Conservation (phyloP, 2,329 filamentous ascomycete genomes). For the Gnomoniopsis smithogilvyi region DNA sequence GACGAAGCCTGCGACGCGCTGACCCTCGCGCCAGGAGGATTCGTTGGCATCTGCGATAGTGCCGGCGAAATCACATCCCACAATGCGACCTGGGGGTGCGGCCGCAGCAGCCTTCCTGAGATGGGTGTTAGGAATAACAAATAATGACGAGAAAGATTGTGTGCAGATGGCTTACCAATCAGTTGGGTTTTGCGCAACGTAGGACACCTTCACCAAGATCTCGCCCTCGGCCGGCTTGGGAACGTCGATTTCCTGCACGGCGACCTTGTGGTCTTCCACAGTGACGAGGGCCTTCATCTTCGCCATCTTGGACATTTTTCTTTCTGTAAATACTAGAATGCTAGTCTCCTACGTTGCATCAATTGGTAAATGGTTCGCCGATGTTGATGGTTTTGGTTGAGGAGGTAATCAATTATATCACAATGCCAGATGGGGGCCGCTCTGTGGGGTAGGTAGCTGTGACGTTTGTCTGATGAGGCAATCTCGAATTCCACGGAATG, state of each 20-base stretch:
- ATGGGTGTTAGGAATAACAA: neutral
- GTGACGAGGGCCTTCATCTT: conserved; percentile 37
- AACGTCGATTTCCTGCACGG: conserved; percentile 27
- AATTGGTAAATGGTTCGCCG: neutral
- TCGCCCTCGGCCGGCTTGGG: conserved; percentile 29
- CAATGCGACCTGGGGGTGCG: conserved; percentile 23
- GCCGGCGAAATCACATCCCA: conserved; percentile 34
- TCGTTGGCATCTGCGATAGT: conserved; percentile 27
- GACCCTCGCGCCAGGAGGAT: conserved; percentile 27
- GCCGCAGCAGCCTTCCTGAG: conserved; percentile 21
- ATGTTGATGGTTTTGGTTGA: neutral
- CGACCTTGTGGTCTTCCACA: conserved; percentile 25
- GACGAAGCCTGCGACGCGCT: conserved; percentile 33
- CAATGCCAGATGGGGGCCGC: too few species aligned
- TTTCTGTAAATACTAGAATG: neutral
- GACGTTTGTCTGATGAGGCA: too few species aligned
- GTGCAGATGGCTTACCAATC: conserved; percentile 24
- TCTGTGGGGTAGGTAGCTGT: too few species aligned
- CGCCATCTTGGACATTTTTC: conserved; percentile 5
- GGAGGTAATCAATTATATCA: neutral
- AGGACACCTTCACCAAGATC: conserved; percentile 30
- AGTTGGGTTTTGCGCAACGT: conserved; percentile 32
- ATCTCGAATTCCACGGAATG: too few species aligned
- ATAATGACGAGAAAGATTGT: neutral
- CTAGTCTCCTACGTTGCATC: neutral